phyloP scores from a whole-genome alignment of 805 yeast species.

The Torulaspora franciscae region DNA sequence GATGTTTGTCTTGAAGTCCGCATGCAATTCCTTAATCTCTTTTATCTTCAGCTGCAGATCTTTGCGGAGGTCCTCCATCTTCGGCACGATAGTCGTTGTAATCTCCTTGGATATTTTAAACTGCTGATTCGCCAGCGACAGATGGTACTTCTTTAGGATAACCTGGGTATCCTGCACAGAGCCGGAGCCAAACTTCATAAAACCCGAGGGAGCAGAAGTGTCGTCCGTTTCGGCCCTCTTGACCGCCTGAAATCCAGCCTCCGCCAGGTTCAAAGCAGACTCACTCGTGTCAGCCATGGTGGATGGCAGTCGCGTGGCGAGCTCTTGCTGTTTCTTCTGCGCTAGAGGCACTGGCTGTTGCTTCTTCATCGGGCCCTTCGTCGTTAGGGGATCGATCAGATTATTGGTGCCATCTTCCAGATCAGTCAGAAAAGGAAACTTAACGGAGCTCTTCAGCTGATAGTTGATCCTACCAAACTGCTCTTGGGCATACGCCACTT shows the following conservation, averaged over 20 bases:
- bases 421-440: constrained; percentile 37
- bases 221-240: constrained; percentile 14
- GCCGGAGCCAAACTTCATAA: constrained; percentile 68
- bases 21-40: constrained; percentile 66
- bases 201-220: constrained; percentile 40
- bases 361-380: constrained; percentile 37
- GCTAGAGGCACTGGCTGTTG: constrained; percentile 27
- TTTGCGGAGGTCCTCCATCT: constrained; percentile 54
- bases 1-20: constrained; percentile 58
- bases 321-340: constrained; percentile 17
- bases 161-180: constrained; percentile 77
- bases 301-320: constrained; percentile 1
- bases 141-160: constrained; percentile 58
- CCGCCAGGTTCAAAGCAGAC: constrained; percentile 4
- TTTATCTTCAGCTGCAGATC: constrained; percentile 73
- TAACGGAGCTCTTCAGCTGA: constrained; percentile 67
- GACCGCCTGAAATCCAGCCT: constrained; percentile 9
- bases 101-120: constrained; percentile 51
- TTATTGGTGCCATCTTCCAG: constrained; percentile 33
- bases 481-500: constrained; percentile 74
- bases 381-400: constrained; percentile 48
- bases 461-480: constrained; percentile 63
- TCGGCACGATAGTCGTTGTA: constrained; percentile 49
- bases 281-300: constrained; percentile 3
- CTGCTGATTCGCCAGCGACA: constrained; percentile 52